These are phyloP conservation scores for Moesziomyces parantarcticus DNA, from an alignment of 1,284 basidiomycete genomes.

Conservation along the genomic window DNA sequence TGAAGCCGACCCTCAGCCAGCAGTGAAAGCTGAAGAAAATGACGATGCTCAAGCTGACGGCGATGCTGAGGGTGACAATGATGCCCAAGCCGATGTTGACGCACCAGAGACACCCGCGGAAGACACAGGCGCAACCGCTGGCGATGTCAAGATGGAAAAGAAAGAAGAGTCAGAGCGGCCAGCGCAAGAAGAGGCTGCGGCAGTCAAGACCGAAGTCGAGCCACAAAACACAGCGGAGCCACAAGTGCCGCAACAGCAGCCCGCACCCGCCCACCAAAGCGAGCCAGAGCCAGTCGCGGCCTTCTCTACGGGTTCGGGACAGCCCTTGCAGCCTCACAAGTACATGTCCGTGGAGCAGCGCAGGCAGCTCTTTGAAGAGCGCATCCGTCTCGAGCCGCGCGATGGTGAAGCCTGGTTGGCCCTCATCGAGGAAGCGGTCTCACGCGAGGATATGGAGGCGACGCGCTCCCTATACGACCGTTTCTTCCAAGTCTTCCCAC, in stretches of 20 bases:
- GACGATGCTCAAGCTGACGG: slow-evolving; percentile 8
- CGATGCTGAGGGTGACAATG: slow-evolving; percentile 4
- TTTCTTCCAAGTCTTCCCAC: slow-evolving; percentile 80
- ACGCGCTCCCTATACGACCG: slow-evolving; percentile 79
- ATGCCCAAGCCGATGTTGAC: slow-evolving; percentile 23
- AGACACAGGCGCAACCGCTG: background rate
- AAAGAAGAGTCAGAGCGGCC: background rate
- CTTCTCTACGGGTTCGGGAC: slow-evolving; percentile 5
- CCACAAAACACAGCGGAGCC: background rate
- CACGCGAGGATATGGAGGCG: slow-evolving; percentile 76
- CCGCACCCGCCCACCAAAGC: background rate
- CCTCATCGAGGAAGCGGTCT: slow-evolving; percentile 76
- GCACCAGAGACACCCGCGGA: slow-evolving; percentile 17
- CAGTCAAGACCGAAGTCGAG: background rate
- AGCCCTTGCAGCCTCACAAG: slow-evolving; percentile 29
- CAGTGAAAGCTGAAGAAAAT: slow-evolving; percentile 5
- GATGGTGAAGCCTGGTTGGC: slow-evolving; percentile 78
- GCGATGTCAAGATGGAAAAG: slow-evolving; percentile 12
- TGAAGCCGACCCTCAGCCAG: background rate
- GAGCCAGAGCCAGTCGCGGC: background rate
- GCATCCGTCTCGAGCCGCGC: slow-evolving; percentile 72
- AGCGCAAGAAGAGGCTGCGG: background rate
- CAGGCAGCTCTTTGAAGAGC: slow-evolving; percentile 45
- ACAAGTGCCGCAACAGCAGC: slow-evolving; percentile 2
- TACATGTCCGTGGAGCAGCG: slow-evolving; percentile 42